phyloP scores from a whole-genome alignment of 75 land plant species.

The Cupressus sempervirens region DNA sequence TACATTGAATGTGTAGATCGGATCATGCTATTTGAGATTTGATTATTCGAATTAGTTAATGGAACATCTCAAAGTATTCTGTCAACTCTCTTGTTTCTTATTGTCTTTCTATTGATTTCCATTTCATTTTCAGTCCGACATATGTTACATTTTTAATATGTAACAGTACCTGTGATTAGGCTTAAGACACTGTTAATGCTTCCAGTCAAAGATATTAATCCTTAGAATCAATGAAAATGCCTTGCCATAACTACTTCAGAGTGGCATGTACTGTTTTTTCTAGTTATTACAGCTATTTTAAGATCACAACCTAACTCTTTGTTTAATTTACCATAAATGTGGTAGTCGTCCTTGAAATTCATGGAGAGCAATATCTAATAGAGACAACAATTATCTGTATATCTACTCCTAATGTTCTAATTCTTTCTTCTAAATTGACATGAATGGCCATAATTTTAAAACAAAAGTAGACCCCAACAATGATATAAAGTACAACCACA shows the following conservation, averaged over 20 bases:
- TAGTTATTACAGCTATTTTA: background rate
- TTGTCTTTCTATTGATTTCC: too few relatives aligned
- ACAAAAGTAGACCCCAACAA: background rate
- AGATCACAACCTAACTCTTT: background rate
- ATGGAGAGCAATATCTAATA: background rate
- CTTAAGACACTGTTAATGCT: too few relatives aligned
- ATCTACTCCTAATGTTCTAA: background rate
- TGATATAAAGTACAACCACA: background rate
- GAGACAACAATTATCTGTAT: background rate
- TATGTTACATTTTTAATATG: too few relatives aligned
- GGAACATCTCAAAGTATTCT: too few relatives aligned
- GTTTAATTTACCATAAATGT: background rate
- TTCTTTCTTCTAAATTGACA: background rate
- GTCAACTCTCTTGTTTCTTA: too few relatives aligned
- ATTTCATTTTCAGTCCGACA: too few relatives aligned
- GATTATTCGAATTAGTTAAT: too few relatives aligned
- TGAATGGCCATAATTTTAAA: background rate
- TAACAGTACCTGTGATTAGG: too few relatives aligned
- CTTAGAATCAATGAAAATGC: too few relatives aligned
- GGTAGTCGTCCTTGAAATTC: background rate
- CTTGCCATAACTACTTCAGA: background rate
- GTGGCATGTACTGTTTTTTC: background rate
- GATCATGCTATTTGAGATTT: too few relatives aligned
- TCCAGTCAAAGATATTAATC: too few relatives aligned
- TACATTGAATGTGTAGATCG: too few relatives aligned